Conservation (phyloP, 305 asterid species). For the Salvia sclarea region DNA sequence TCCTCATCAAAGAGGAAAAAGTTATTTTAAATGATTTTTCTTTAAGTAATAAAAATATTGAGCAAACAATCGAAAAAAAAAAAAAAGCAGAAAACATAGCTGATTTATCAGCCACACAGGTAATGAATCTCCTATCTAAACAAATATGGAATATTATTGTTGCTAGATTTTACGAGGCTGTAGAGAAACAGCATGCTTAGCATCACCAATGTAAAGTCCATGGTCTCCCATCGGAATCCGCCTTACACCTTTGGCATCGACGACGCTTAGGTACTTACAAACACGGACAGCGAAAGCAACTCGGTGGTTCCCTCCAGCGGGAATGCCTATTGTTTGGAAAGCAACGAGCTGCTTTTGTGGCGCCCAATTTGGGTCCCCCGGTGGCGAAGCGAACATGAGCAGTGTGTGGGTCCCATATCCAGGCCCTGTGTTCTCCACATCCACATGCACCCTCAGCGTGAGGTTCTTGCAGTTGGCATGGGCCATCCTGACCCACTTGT, state of each 20-base stretch:
- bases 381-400: constrained; percentile 62
- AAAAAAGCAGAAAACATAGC: too few species aligned
- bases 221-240: constrained; percentile 74
- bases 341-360: constrained; percentile 65
- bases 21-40: too few species aligned
- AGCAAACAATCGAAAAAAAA: too few species aligned
- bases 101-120: neutral
- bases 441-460: constrained; percentile 42
- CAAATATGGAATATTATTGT: too few species aligned
- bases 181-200: constrained; percentile 51
- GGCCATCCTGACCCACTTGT: constrained; percentile 44
- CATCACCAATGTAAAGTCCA: constrained; percentile 53
- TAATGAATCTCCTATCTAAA: neutral
- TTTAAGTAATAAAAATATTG: neutral
- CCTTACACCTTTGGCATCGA: constrained; percentile 57
- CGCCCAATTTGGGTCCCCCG: constrained; percentile 42
- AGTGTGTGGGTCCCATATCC: constrained; percentile 60
- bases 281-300: constrained; percentile 48
- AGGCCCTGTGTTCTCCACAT: constrained; percentile 59
- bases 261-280: constrained; percentile 71
- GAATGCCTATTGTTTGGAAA: constrained; percentile 50
- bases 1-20: too few species aligned
- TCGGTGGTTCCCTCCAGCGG: constrained; percentile 39
- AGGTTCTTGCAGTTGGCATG: constrained; percentile 52
- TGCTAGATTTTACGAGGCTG: constrained; percentile 37